A percentile compares a stretch with the other conserved stretches of the same genome.
phyloP scores from a whole-genome alignment of 805 yeast genomes.

The Priceomyces fermenticarens region DNA sequence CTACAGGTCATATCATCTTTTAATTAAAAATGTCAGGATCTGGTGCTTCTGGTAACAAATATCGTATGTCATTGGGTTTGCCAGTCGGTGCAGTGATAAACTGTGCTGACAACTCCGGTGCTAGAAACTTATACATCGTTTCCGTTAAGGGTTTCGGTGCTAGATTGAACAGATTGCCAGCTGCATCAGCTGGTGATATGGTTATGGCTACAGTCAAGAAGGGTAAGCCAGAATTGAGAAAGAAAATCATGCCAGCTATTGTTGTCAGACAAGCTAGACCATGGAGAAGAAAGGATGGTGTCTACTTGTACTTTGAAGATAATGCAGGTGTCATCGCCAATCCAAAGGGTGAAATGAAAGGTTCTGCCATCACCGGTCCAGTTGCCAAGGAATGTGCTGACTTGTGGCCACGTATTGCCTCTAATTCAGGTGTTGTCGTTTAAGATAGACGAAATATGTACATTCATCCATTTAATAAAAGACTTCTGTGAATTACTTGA shows the following conservation, averaged over 20 bases:
- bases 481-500: neutral
- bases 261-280: conserved; percentile 99
- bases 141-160: conserved; percentile 99
- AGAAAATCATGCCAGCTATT: conserved; percentile 99
- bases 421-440: conserved; percentile 99
- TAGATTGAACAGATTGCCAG: conserved; percentile 99
- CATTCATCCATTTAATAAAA: conserved; percentile 3
- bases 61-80: conserved; percentile 99
- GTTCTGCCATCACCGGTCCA: conserved; percentile 99
- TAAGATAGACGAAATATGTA: conserved; percentile 36
- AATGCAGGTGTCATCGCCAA: conserved; percentile 99
- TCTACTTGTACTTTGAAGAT: conserved; percentile 98
- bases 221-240: conserved; percentile 99
- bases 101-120: conserved; percentile 99
- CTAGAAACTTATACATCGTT: conserved; percentile 97
- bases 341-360: conserved; percentile 99
- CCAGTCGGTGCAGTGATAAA: conserved; percentile 99
- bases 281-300: conserved; percentile 99
- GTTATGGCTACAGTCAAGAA: conserved; percentile 99
- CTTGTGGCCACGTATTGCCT: conserved; percentile 99
- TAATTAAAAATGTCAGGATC: conserved; percentile 68
- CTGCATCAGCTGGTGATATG: conserved; percentile 99
- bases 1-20: conserved; percentile 24
- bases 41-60: conserved; percentile 99
- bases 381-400: conserved; percentile 99